These are phyloP conservation scores for Auriscalpium vulgare DNA, from an alignment of 768 basidiomycete genomes.

Conservation along the genomic window DNA sequence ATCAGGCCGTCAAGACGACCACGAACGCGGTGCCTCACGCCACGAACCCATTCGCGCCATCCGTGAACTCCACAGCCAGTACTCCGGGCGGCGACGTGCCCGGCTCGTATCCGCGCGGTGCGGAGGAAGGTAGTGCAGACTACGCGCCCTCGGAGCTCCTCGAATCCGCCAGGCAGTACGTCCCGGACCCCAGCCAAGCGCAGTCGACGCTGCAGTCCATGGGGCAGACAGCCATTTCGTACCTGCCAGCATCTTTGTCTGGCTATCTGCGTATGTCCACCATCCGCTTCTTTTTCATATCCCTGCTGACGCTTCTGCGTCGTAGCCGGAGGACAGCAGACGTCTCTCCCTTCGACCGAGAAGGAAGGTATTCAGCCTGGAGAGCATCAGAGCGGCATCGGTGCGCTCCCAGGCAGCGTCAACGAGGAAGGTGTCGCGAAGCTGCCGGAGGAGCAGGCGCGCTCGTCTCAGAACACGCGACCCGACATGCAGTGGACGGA, in stretches of 20 bases:
- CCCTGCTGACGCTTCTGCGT: not conserved
- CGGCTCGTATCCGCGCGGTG: slow-evolving; percentile 7
- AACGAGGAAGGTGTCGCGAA: slow-evolving; percentile 40
- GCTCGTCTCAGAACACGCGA: not conserved
- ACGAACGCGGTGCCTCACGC: not conserved
- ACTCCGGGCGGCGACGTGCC: slow-evolving; percentile 6
- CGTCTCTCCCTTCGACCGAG: slow-evolving; percentile 30
- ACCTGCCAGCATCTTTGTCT: not conserved
- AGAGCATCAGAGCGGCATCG: slow-evolving; percentile 33
- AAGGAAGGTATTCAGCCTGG: slow-evolving; percentile 24
- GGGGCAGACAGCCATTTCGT: not conserved
- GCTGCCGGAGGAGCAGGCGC: slow-evolving; percentile 39
- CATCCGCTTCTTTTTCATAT: not conserved
- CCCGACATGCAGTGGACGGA: not conserved
- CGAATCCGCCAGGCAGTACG: not conserved
- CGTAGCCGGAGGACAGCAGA: not conserved
- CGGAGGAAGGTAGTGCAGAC: not conserved
- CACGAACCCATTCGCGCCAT: not conserved
- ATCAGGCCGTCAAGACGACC: slow-evolving; percentile 7
- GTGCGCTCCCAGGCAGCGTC: slow-evolving; percentile 39
- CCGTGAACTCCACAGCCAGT: not conserved
- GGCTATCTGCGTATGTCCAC: not conserved
- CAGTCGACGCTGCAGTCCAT: not conserved
- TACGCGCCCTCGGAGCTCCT: not conserved
- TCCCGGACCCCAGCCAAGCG: not conserved